These are phyloP conservation scores for Arthrobotrys conoides DNA, from an alignment of 2,329 filamentous ascomycete genomes.

Conservation along the genomic window DNA sequence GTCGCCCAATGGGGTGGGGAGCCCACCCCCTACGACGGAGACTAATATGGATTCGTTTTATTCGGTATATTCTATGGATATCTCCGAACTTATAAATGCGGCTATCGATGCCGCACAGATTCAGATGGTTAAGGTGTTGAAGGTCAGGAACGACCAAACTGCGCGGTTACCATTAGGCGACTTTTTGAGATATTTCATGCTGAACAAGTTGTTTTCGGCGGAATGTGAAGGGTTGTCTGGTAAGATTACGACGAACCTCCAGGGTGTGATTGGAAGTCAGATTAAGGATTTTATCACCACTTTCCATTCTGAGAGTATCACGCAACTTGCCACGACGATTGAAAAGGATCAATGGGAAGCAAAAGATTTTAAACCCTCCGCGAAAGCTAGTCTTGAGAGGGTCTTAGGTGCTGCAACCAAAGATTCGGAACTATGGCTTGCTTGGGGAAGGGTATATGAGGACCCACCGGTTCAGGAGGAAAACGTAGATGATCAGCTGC, in stretches of 20 bases:
- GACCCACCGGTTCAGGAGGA: slow-evolving; percentile 58
- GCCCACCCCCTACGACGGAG: slow-evolving; percentile 62
- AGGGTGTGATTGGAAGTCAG: slow-evolving; percentile 83
- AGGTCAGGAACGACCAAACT: slow-evolving; percentile 81
- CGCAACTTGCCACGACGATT: slow-evolving; percentile 81
- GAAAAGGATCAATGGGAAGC: slow-evolving; percentile 85
- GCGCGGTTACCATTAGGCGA: slow-evolving; percentile 76
- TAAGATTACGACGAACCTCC: slow-evolving; percentile 80
- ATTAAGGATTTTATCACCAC: slow-evolving; percentile 84
- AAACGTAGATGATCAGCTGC: slow-evolving; percentile 32
- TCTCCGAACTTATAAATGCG: slow-evolving; percentile 82
- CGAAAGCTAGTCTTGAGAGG: slow-evolving; percentile 74
- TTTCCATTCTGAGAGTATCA: slow-evolving; percentile 79
- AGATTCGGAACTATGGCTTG: slow-evolving; percentile 78
- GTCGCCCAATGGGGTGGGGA: slow-evolving; percentile 68
- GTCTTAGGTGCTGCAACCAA: slow-evolving; percentile 79
- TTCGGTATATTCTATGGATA: slow-evolving; percentile 72
- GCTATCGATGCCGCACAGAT: slow-evolving; percentile 83
- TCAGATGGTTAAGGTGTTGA: slow-evolving; percentile 78
- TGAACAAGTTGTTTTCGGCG: slow-evolving; percentile 86
- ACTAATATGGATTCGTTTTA: slow-evolving; percentile 54
- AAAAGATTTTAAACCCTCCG: slow-evolving; percentile 78
- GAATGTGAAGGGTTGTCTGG: slow-evolving; percentile 89
- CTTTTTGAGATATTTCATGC: slow-evolving; percentile 85
- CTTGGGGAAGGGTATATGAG: slow-evolving; percentile 67